Evolutionary conservation across 768 basidiomycete species (phyloP).

Genomic region (Atractiella rhizophila): DNA sequence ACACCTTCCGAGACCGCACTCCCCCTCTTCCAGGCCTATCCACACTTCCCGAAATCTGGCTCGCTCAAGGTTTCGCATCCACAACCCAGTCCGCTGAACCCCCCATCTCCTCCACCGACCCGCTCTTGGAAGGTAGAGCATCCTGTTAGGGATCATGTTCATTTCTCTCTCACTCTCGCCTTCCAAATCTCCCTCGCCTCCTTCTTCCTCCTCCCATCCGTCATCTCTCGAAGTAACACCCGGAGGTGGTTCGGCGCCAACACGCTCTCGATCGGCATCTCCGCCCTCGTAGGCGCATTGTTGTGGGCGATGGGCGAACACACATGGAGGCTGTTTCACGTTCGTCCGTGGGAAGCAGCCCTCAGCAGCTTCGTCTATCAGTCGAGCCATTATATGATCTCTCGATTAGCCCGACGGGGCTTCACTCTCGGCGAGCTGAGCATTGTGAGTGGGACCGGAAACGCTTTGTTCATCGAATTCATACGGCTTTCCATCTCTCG

Average conservation of each 20-base stretch:
- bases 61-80: slow-evolving; percentile 3
- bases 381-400: slow-evolving; percentile 62
- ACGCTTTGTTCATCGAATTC: slow-evolving; percentile 60
- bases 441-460: slow-evolving; percentile 65
- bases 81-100: background rate
- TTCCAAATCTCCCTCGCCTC: background rate
- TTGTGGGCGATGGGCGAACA: slow-evolving; percentile 4
- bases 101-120: background rate
- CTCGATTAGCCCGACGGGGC: slow-evolving; percentile 73
- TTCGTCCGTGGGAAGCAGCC: slow-evolving; percentile 12
- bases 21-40: background rate
- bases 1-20: slow-evolving; percentile 3
- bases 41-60: slow-evolving; percentile 11
- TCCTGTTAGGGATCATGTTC: too few relatives aligned
- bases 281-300: too few relatives aligned
- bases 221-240: background rate
- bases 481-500: slow-evolving; percentile 56
- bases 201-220: background rate
- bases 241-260: too few relatives aligned
- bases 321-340: too few relatives aligned
- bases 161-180: too few relatives aligned
- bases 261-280: too few relatives aligned
- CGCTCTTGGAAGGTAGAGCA: slow-evolving; percentile 6
- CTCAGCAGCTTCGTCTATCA: slow-evolving; percentile 48
- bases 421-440: slow-evolving; percentile 88